Percentiles rank a stretch among this genome's conserved stretches.
These are phyloP conservation scores for Amaranthus cruentus DNA, from an alignment of 148 eudicot genomes.

Conservation along the genomic window DNA sequence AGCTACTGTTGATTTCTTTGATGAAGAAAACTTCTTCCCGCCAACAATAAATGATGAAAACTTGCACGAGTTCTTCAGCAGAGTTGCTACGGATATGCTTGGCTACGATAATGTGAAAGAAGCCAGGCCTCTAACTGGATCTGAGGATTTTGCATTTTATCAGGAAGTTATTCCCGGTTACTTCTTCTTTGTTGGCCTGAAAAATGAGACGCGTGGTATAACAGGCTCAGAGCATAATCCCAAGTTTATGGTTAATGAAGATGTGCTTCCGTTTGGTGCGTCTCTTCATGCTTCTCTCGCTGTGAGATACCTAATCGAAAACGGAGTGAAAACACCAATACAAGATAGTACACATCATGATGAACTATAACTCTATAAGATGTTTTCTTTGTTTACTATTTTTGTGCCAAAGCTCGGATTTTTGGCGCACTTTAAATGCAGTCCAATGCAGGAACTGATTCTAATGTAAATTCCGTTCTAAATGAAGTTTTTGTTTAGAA, in stretches of 20 bases:
- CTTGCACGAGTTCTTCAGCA: conserved; percentile 53
- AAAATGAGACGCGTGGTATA: conserved; percentile 40
- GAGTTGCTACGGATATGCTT: conserved; percentile 57
- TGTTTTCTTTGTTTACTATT: conserved; percentile 10
- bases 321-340: conserved; percentile 17
- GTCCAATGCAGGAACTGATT: conserved; percentile 16
- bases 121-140: conserved; percentile 65
- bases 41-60: conserved; percentile 57
- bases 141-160: conserved; percentile 84
- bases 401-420: background rate
- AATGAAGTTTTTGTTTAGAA: background rate
- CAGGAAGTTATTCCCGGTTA: conserved; percentile 77
- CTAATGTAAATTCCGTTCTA: conserved; percentile 18
- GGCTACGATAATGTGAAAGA: conserved; percentile 52
- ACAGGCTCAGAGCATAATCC: conserved; percentile 46
- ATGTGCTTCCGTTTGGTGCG: conserved; percentile 64
- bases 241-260: conserved; percentile 48
- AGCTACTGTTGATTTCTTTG: conserved; percentile 61
- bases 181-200: conserved; percentile 73
- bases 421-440: conserved; percentile 15
- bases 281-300: conserved; percentile 81
- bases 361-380: conserved; percentile 67
- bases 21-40: conserved; percentile 37
- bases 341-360: conserved; percentile 35
- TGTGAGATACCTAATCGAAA: conserved; percentile 50